Evolutionary conservation across 192 early-diverging fungal species (phyloP), one percentile per base, ranked within the genome.

Genomic region (Coemansia sp.): DNA sequence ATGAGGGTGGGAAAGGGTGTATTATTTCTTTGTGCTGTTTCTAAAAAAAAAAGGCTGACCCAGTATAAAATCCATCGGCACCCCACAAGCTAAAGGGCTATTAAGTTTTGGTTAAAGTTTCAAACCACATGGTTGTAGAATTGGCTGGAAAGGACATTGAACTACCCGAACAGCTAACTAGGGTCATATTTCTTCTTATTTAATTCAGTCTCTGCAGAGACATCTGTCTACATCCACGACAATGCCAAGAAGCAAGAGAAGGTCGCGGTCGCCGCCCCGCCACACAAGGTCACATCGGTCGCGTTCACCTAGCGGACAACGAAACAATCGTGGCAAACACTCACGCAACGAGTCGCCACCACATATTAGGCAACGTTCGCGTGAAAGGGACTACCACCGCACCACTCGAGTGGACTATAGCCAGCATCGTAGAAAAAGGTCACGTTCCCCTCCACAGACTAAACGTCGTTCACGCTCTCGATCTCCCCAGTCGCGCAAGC

Each of bases 191-290:
- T 7, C 8, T 8, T 23, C 25, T 7, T 51, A 26, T 51, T 21
- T 26, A 51, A 8, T 51, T 23, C 23, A 51, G 21, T 26, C 8
- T 8, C 13, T 51, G 26, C 25, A 23, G 6, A 23, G 6, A 51
- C 13, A 51, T 7, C 13, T 3, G 48, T 51, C 48, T 13, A 15
- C 3, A 39, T 39, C 3, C 15, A 15, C 29, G 35, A 16, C 40
- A 55, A 77, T 77, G 74, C 65, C 69, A 35, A 52, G 70, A 28
- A 63, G 66, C 21, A 64, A 58, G 43, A 64, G 66, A 59, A 70
- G 63, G 13, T 64, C 60, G 8, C 72, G 66, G 46, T 74, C 72
- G 18, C 65, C 37, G 2, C 68, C 66, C 7, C 72, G 65, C 4
- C 56, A 59, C 28, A 55, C 65, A 6, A 55, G 61, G 25, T 23